Evolutionary conservation across 2,329 filamentous ascomycete genomes (phyloP).

Genomic region (Alternaria panax): DNA sequence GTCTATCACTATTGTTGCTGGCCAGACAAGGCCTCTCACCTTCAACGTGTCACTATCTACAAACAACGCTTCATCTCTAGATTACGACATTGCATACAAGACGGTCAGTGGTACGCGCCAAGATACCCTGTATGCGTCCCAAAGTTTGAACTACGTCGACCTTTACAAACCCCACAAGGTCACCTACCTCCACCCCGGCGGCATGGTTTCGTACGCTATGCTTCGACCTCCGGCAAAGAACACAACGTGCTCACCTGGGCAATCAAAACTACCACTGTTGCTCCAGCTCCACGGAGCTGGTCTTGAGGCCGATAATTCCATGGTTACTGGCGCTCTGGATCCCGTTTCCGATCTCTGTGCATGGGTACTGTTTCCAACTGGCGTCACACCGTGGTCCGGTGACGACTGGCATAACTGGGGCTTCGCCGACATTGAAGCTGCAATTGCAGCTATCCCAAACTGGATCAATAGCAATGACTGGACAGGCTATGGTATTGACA

Average conservation of each 20-base stretch:
- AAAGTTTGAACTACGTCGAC: conserved; percentile 37
- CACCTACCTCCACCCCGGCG: conserved; percentile 62
- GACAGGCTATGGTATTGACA: conserved; percentile 57
- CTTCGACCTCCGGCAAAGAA: conserved; percentile 61
- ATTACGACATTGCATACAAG: conserved; percentile 39
- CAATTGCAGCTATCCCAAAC: conserved; percentile 56
- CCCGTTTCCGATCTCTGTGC: conserved; percentile 60
- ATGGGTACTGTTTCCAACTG: conserved; percentile 64
- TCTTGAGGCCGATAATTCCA: conserved; percentile 59
- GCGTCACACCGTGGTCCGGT: conserved; percentile 65
- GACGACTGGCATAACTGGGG: conserved; percentile 70
- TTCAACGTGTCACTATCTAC: conserved; percentile 44
- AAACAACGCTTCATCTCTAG: conserved; percentile 33
- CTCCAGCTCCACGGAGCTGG: conserved; percentile 65
- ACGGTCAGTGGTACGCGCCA: conserved; percentile 12
- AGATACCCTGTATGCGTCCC: conserved; percentile 33
- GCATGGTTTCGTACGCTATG: conserved; percentile 65
- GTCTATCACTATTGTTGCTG: conserved; percentile 38
- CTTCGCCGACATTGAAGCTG: conserved; percentile 63
- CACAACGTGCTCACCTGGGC: conserved; percentile 35
- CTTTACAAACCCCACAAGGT: conserved; percentile 59
- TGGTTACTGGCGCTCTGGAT: conserved; percentile 59
- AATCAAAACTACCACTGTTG: conserved; percentile 55
- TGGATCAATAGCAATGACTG: conserved; percentile 61
- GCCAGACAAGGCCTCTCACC: conserved; percentile 53